Percentiles rank a stretch among this genome's conserved stretches.
These are phyloP conservation scores for Parascedosporium putredinis DNA, from an alignment of 2,329 filamentous ascomycete genomes.

Conservation along the genomic window DNA sequence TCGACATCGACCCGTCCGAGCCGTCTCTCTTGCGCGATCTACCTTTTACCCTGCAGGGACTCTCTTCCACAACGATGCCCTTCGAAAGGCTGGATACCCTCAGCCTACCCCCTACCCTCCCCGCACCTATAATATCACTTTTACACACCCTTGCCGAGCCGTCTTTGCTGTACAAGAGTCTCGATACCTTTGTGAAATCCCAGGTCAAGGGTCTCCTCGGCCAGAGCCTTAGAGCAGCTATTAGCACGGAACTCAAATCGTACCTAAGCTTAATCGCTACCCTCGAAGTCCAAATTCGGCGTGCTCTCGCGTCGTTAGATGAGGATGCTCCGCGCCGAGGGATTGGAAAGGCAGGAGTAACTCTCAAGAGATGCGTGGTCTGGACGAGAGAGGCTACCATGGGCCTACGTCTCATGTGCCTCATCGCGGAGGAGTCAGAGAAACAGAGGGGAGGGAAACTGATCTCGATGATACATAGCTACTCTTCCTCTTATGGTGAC, in stretches of 20 bases:
- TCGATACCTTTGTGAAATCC: slow-evolving; percentile 73
- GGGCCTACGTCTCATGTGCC: slow-evolving; percentile 82
- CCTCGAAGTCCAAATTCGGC: slow-evolving; percentile 81
- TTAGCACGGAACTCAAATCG: slow-evolving; percentile 73
- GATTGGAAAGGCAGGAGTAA: slow-evolving; percentile 80
- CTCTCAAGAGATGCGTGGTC: slow-evolving; percentile 86
- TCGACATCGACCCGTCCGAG: slow-evolving; percentile 52
- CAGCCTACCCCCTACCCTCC: slow-evolving; percentile 67
- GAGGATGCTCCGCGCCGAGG: slow-evolving; percentile 56
- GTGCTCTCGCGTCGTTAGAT: slow-evolving; percentile 66
- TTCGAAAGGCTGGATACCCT: slow-evolving; percentile 62
- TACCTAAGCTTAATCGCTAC: slow-evolving; percentile 88
- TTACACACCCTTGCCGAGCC: slow-evolving; percentile 87
- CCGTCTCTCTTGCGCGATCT: slow-evolving; percentile 64
- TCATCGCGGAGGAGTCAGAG: slow-evolving; percentile 86
- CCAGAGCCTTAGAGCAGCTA: slow-evolving; percentile 82
- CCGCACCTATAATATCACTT: slow-evolving; percentile 74
- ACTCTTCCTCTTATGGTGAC: slow-evolving; percentile 88
- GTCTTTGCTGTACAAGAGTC: slow-evolving; percentile 75
- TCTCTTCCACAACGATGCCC: slow-evolving; percentile 75
- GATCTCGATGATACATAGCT: slow-evolving; percentile 85
- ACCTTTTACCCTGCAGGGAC: slow-evolving; percentile 84
- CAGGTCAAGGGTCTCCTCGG: slow-evolving; percentile 75
- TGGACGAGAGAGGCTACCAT: slow-evolving; percentile 98
- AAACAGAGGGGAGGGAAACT: slow-evolving; percentile 78